These are phyloP conservation scores for Cucurbita argyrosperma DNA, from an alignment of 306 rosid genomes.

Conservation along the genomic window DNA sequence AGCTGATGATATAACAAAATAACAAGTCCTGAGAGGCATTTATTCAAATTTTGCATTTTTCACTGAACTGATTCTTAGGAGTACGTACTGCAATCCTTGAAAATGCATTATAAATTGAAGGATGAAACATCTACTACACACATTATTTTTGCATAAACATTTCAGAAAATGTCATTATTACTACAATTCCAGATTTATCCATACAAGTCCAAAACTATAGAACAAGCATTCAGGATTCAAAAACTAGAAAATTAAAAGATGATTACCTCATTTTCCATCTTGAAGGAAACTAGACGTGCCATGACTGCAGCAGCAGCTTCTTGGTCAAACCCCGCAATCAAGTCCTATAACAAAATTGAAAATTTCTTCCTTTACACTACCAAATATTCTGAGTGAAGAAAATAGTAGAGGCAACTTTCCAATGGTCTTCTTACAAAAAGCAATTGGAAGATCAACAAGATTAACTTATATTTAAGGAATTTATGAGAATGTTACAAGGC, in stretches of 20 bases:
- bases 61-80: background rate
- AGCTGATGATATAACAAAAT: background rate
- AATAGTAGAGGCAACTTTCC: background rate
- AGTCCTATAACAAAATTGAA: slow-evolving; percentile 36
- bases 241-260: background rate
- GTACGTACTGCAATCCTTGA: background rate
- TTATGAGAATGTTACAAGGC: background rate
- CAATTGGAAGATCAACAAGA: background rate
- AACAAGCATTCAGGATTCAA: background rate
- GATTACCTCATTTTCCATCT: slow-evolving; percentile 96
- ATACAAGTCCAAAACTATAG: background rate
- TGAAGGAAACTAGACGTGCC: slow-evolving; percentile 94
- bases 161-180: background rate
- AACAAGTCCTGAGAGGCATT: background rate
- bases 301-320: slow-evolving; percentile 97
- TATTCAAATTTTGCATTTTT: background rate
- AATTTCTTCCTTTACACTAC: background rate
- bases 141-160: background rate
- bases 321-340: slow-evolving; percentile 98
- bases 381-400: background rate
- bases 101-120: background rate
- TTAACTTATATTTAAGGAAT: background rate
- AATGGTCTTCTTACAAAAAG: background rate
- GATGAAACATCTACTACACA: background rate
- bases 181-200: background rate